Conservation (phyloP, 345 rosid species). For the Lagerstroemia speciosa region DNA sequence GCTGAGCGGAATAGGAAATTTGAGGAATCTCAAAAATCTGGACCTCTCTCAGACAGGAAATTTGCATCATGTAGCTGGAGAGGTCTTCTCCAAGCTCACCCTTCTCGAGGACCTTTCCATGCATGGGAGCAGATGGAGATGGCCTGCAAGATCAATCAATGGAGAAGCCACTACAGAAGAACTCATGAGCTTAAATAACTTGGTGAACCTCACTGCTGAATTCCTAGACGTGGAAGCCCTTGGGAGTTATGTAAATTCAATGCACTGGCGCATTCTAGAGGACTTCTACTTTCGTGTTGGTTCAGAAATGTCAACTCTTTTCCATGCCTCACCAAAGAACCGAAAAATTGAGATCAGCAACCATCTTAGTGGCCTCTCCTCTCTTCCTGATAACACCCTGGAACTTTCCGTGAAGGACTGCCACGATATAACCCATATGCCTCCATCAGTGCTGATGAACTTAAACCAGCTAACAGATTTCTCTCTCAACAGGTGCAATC, state of each 20-base stretch:
- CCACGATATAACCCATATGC: not conserved
- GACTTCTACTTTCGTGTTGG: not conserved
- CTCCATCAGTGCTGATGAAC: not conserved
- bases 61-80: conserved; percentile 24
- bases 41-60: conserved; percentile 31
- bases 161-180: not conserved
- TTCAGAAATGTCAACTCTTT: not conserved
- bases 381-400: conserved; percentile 3
- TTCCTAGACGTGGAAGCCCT: not conserved
- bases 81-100: conserved; percentile 20
- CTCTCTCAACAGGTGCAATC: conserved; percentile 4
- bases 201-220: not conserved
- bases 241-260: not conserved
- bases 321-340: not conserved
- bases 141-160: not conserved
- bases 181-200: not conserved
- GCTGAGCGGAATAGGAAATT: conserved; percentile 24
- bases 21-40: conserved; percentile 21
- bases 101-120: conserved; percentile 34
- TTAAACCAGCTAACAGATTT: conserved; percentile 1
- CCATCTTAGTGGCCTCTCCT: not conserved
- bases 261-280: not conserved
- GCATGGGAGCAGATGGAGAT: conserved; percentile 27
- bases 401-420: conserved; percentile 3
- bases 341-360: not conserved